Evolutionary conservation across 1,284 basidiomycete species (phyloP), one percentile per base, ranked within the genome.

Genomic region (Limonomyces culmigenus): DNA sequence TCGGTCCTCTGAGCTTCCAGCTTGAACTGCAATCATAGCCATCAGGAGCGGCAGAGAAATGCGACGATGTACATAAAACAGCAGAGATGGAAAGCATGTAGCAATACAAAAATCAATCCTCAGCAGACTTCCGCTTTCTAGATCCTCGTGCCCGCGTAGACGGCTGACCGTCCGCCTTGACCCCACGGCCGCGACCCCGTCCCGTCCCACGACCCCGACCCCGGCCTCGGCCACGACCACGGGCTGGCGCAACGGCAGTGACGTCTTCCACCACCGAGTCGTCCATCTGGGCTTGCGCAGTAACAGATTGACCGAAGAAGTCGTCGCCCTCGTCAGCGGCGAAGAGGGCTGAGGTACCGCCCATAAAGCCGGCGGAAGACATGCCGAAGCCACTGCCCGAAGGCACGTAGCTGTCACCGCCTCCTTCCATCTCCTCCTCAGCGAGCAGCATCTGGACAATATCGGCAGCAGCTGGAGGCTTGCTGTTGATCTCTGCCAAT

Each of bases 381-480:
- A 50, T 15, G 46, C 42, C 18, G 6, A n/a, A 3, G 47, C 44
- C 32, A 46, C 51, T 27, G 52, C 58, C 34, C 48, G 45, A 41
- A 47, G 55, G 34, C 59, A 63, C 19, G 57, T 51, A 19, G 65
- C 47, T 29, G 61, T 49, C 53, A 36, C 73, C 69, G 33, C 83
- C 53, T 38, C 65, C 70, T 3, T 76, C 84, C 19, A 78, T 58
- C 51, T 88, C 87, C 48, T 97, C 91, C 50, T 98, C 93, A 53
- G 92, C 93, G 49, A 99, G 72, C 39, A 99, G 65, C 39, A 99
- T 59, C 42, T 91, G 89, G 5, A 96, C 92, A 41, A 99, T 96
- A 55, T 99, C 95, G 59, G 89, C 92, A n/a, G n/a, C n/a, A n/a
- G n/a, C n/a, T n/a, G n/a, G n/a, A 19, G 91, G 87, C 55, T 91